phyloP scores from a whole-genome alignment of 108 stramenopile genomes.

The Schizochytrium sp. region DNA sequence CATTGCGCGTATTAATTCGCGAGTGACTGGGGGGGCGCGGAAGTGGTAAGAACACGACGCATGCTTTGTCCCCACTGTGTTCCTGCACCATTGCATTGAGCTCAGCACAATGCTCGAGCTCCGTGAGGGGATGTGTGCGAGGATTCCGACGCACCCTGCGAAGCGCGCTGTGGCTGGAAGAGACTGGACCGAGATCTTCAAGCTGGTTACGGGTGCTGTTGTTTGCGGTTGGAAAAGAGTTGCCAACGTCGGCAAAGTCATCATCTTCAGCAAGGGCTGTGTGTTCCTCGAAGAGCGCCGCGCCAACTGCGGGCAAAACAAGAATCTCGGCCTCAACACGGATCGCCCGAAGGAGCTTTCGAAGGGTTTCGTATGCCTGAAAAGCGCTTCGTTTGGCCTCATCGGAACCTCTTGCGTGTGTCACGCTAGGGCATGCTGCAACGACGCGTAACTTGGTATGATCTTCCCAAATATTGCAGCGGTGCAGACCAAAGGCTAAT shows the following conservation, averaged over 20 bases:
- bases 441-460: conserved; percentile 10
- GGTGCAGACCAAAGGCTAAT: not conserved
- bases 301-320: not conserved
- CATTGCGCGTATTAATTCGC: not conserved
- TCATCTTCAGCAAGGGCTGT: not conserved
- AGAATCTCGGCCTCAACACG: not conserved
- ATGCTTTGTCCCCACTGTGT: not conserved
- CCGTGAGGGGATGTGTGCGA: not conserved
- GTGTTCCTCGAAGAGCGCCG: not conserved
- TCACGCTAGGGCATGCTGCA: not conserved
- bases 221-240: too few species aligned
- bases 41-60: not conserved
- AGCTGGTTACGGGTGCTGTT: too few species aligned
- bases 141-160: not conserved
- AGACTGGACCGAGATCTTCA: too few species aligned
- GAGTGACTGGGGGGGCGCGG: not conserved
- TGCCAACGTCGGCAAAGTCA: not conserved
- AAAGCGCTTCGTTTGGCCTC: not conserved
- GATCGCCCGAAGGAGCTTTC: not conserved
- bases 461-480: not conserved
- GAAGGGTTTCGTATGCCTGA: not conserved
- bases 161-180: not conserved
- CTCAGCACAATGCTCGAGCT: not conserved
- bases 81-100: conserved; percentile 6
- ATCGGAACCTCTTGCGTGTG: not conserved